Evolutionary conservation across 495 filamentous ascomycete species (phyloP), one percentile per base, ranked within the genome.

Genomic region (Penicillium parvum): DNA sequence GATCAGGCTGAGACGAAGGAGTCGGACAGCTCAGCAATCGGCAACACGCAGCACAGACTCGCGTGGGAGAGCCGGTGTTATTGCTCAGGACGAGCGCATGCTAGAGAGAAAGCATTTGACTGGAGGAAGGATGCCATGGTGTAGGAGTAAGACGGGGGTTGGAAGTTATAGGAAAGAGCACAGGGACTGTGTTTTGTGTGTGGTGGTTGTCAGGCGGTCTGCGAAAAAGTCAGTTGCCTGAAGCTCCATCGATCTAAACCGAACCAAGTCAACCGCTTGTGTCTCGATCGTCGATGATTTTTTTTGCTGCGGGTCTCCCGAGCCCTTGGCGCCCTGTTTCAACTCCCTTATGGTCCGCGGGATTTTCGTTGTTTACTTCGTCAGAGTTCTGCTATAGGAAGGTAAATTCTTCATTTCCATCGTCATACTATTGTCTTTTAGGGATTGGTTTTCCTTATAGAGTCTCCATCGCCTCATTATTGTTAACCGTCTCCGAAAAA

Each of bases 61-160:
- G 45, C 41, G 40, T 37, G 34, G 32, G 28, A 37, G 34, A 44
- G 47, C 49, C 50, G 36, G 21, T 53, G 49, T 50, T 59, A 56
- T 40, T 43, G 58, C 41, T 47, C 38, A 43, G 15, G 15, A 7
- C 37, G 30, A 47, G 47, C 41, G 55, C 56, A 53, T 61, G 58
- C 36, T 43, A 58, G 27, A 45, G 29, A 50, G 14, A 28, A 27
- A 49, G 48, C 44, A 49, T 57, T 45, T 60, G 26, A 54, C 47
- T 60, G 57, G 57, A 60, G 47, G 57, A 47, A 44, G n/a, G 32
- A 30, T 15, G 47, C 23, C 43, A 53, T 57, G 25, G 23, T 30
- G 23, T 15, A 27, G 17, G 17, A 18, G 26, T 10, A 6, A 6
- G 26, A 25, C 17, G 5, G n/a, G 16, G n/a, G 38, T n/a, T n/a